These are phyloP conservation scores for Triticum turgidum DNA, from an alignment of 176 grass and related monocot species.

Conservation along the genomic window DNA sequence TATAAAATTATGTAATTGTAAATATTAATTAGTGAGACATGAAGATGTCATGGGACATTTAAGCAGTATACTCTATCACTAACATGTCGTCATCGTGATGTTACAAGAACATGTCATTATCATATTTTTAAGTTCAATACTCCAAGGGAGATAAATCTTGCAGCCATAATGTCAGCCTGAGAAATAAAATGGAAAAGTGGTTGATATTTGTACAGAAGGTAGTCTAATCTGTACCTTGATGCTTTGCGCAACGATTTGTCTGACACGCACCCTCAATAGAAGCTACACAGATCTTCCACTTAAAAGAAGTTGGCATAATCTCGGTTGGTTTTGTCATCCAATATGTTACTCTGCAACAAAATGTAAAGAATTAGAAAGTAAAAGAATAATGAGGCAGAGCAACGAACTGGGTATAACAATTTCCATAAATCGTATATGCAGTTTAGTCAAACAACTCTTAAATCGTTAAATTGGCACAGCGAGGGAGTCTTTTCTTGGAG, in stretches of 20 bases:
- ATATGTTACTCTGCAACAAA: no score
- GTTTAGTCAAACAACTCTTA: neutral
- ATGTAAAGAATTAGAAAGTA: no score
- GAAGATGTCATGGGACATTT: neutral
- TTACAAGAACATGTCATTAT: neutral
- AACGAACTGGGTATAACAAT: no score
- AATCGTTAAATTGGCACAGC: neutral
- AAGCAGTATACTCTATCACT: neutral
- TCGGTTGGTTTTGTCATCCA: neutral
- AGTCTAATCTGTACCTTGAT: neutral
- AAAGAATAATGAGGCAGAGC: no score
- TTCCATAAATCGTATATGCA: neutral
- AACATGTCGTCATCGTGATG: no score
- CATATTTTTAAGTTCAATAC: neutral
- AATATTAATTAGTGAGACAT: no score
- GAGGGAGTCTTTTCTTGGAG: neutral
- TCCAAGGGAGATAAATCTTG: neutral
- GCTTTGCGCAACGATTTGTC: neutral
- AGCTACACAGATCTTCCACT: neutral
- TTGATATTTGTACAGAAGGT: neutral
- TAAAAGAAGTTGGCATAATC: neutral
- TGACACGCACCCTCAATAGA: neutral
- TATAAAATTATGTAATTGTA: no score
- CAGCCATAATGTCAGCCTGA: neutral
- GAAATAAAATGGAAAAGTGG: neutral